Evolutionary conservation across 2,329 filamentous ascomycete species (phyloP), one percentile per base, ranked within the genome.

Genomic region (Ilyonectria mors-panacis): DNA sequence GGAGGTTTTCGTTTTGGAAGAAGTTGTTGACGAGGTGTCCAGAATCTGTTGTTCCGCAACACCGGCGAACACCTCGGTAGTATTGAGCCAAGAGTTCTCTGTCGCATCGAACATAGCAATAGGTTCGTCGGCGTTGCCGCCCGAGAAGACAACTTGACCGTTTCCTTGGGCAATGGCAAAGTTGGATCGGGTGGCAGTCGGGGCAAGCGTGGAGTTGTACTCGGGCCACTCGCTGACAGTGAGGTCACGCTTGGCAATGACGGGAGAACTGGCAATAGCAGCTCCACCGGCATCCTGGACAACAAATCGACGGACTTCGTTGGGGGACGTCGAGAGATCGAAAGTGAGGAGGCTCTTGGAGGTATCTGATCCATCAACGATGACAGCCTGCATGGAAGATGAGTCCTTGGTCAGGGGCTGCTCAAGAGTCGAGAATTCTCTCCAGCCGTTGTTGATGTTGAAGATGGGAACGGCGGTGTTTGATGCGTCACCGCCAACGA

Each of bases 271-370:
- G 55, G 73, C 82, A 76, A 85, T 87, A 48, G 79, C 86, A 68
- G 76, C 85, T 17, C 92, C 93, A 45, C 85, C 84, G 12, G 86
- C 85, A 68, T 89, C 87, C 54, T 92, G 80, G 15, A 97, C 80
- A 19, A 94, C 87, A 35, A 91, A 89, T 63, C 92, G 89, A 35
- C 88, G 88, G 48, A 97, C 93, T 7, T 84, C 81, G 77, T 97
- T 97, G 3, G 95, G 95, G 0, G 91, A 89, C 10, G 86, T 85
- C 15, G 87, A 87, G 81, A 94, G 87, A 77, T 97, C 90, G 73
- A 96, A 97, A 12, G 91, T 89, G 73, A 94, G 90, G 19, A 98
- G 83, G 44, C 91, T 89, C 77, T 93, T 95, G 80, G 92, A 95
- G 30, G 88, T 90, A 78, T 97, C 94, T 47, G 89, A 87, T 23